Conservation (phyloP, 2,329 filamentous ascomycete species). For the Aspergillus fumigatus region DNA sequence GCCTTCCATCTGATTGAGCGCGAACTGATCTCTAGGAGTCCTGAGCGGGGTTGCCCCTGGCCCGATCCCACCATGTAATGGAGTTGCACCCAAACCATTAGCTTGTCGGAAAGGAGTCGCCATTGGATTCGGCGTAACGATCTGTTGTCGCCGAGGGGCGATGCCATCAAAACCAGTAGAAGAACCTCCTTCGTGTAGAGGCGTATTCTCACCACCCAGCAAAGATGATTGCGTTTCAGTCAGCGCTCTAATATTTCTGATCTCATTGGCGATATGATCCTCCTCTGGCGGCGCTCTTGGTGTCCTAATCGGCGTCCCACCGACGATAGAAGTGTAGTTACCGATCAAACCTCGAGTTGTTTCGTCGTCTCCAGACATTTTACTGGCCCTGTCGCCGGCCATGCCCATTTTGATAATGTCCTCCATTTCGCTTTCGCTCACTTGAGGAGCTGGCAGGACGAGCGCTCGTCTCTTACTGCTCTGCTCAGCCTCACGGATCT, state of each 20-base stretch:
- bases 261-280: constrained; percentile 94
- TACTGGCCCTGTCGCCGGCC: constrained; percentile 79
- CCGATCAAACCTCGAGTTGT: constrained; percentile 81
- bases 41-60: constrained; percentile 78
- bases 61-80: constrained; percentile 53
- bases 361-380: constrained; percentile 71
- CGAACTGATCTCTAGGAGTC: constrained; percentile 82
- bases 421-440: constrained; percentile 87
- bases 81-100: constrained; percentile 64
- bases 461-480: constrained; percentile 85
- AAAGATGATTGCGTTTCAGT: constrained; percentile 93
- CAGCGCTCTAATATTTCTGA: constrained; percentile 84
- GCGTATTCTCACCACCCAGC: constrained; percentile 89
- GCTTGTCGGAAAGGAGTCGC: constrained; percentile 76
- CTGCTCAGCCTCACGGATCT: constrained; percentile 91
- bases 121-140: constrained; percentile 92
- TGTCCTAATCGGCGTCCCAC: constrained; percentile 81
- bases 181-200: constrained; percentile 71
- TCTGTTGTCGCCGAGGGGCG: constrained; percentile 70
- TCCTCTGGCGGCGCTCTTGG: constrained; percentile 88
- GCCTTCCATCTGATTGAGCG: constrained; percentile 67
- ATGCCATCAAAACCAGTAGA: constrained; percentile 88
- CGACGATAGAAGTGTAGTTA: constrained; percentile 78
- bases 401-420: constrained; percentile 99
- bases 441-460: constrained; percentile 82